A percentile compares a stretch with the other conserved stretches of the same genome.
Evolutionary conservation across 1,139 yeast genomes (phyloP).

Genomic region (Blastobotrys persicus): DNA sequence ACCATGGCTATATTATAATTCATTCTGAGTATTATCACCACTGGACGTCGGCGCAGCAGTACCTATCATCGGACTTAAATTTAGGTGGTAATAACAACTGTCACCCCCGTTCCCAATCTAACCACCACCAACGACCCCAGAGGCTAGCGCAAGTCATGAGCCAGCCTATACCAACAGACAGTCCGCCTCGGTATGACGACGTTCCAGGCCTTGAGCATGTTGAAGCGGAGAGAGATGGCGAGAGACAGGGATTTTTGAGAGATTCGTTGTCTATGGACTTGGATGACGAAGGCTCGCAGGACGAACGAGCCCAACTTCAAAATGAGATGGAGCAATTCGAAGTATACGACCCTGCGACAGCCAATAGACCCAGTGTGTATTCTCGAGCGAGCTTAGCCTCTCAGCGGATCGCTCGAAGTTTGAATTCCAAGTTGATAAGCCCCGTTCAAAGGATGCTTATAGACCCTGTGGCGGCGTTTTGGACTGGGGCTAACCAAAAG

Average conservation of each 20-base stretch:
- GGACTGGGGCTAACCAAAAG: constrained; percentile 44
- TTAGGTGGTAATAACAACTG: too few relatives aligned
- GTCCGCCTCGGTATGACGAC: constrained; percentile 29
- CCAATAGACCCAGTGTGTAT: constrained; percentile 20
- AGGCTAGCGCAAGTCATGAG: not conserved
- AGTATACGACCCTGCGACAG: constrained; percentile 37
- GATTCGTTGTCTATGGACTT: constrained; percentile 15
- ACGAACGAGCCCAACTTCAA: constrained; percentile 15
- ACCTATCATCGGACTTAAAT: not conserved
- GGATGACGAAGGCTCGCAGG: constrained; percentile 16
- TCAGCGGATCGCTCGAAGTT: constrained; percentile 34
- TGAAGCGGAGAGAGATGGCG: constrained; percentile 17
- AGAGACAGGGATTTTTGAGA: constrained; percentile 18
- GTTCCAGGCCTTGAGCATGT: constrained; percentile 14
- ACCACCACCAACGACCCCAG: not conserved
- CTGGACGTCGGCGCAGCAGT: not conserved
- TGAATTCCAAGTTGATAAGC: constrained; percentile 46
- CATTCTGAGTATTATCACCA: constrained; percentile 24
- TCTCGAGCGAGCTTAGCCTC: constrained; percentile 30
- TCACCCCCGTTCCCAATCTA: too few relatives aligned
- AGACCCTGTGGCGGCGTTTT: constrained; percentile 68
- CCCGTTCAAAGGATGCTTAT: constrained; percentile 55
- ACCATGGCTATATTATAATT: constrained; percentile 64
- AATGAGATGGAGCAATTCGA: constrained; percentile 42
- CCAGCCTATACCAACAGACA: constrained; percentile 14